Evolutionary conservation across 768 basidiomycete species (phyloP), one percentile per base, ranked within the genome.

Genomic region (Asterophora lycoperdoides): DNA sequence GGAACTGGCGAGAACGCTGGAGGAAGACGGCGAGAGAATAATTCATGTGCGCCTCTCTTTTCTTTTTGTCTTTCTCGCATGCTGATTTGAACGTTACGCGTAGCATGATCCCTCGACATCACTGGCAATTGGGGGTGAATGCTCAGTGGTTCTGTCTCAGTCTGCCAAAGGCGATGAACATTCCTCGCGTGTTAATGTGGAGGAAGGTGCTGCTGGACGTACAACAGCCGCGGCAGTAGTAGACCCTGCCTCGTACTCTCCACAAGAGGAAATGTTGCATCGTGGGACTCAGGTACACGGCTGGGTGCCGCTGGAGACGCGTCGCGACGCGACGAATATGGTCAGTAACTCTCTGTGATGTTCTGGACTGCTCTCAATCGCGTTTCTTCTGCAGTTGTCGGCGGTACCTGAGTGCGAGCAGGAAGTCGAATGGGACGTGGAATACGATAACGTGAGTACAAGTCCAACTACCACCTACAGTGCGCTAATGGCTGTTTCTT

Each of bases 401-500:
- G 15, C 38, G 40, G 13, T 8, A n/a, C 28, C 40, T 14, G 40
- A 28, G 40, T 20, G 28, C 13, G 36, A 53, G 33, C 19, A 37
- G 4, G 46, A 37, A 28, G 30, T 39, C 13, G 49, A 29, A 36
- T 59, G 55, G 51, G 53, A 56, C 30, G 37, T 46, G 36, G 46
- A 37, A 41, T 32, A 17, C 32, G 58, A 56, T 19, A 51, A 53
- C 37, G 58, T 56, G 41, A 50, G 52, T 43, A 26, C 10, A 41
- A 15, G n/a, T 17, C 20, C 26, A 33, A 23, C 8, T 18, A n/a
- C 8, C 14, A 37, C 5, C 18, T 32, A 23, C 39, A 41, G 28
- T 9, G 38, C 48, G n/a, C 18, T 48, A 13, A 49, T 30, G 19
- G 9, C 17, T 37, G 42, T 20, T 26, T 23, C 7, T 17, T 39